phyloP scores from a whole-genome alignment of 2,329 filamentous ascomycete genomes.

The Cercospora nicotianae region DNA sequence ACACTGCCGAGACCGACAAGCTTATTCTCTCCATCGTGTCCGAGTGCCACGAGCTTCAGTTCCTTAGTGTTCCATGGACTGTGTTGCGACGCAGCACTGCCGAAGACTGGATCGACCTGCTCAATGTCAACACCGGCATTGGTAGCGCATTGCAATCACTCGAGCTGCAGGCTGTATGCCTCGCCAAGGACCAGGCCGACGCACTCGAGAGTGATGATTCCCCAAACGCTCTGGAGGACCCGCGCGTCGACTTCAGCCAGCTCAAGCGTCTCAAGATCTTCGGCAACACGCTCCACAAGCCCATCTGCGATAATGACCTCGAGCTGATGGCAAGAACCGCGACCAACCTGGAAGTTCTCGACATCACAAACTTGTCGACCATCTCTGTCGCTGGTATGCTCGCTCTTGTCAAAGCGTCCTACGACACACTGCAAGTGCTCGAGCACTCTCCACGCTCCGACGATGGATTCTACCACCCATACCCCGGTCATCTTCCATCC shows the following conservation, averaged over 20 bases:
- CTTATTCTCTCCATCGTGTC: conserved; percentile 52
- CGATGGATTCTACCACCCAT: conserved; percentile 54
- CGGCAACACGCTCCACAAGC: conserved; percentile 55
- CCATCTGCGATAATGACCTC: conserved; percentile 53
- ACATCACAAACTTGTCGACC: conserved; percentile 55
- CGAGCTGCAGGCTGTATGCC: conserved; percentile 53
- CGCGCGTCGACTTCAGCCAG: conserved; percentile 49
- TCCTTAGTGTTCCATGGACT: conserved; percentile 56
- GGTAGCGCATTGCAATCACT: conserved; percentile 51
- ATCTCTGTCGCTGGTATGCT: conserved; percentile 55
- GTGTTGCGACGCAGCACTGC: conserved; percentile 51
- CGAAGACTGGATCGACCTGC: conserved; percentile 50
- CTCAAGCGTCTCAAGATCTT: conserved; percentile 56
- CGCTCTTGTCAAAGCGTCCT: conserved; percentile 53
- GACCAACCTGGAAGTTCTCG: conserved; percentile 53
- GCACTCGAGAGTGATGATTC: conserved; percentile 43
- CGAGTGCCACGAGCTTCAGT: conserved; percentile 50
- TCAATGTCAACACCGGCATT: conserved; percentile 43
- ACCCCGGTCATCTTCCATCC: conserved; percentile 46
- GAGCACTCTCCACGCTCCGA: conserved; percentile 56
- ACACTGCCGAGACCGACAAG: conserved; percentile 52
- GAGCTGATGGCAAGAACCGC: conserved; percentile 53
- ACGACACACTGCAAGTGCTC: conserved; percentile 50
- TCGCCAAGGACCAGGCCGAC: conserved; percentile 48
- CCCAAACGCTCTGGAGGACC: conserved; percentile 45